These are phyloP conservation scores for Neurospora terricola DNA, from an alignment of 495 filamentous ascomycete genomes.

Conservation along the genomic window DNA sequence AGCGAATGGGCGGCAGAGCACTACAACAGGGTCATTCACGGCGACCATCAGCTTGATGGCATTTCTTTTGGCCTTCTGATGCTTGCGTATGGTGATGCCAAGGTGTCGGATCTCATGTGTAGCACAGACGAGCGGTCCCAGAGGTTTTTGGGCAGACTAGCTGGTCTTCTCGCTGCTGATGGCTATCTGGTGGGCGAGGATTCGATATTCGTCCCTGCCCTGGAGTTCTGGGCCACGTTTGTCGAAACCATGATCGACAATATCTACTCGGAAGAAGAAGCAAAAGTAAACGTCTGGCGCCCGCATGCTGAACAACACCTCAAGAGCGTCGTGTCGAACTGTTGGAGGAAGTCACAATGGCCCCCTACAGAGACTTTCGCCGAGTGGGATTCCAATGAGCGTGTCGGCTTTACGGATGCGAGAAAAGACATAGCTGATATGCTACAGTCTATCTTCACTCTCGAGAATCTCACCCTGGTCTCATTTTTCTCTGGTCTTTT, in stretches of 20 bases:
- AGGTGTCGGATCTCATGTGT: constrained; percentile 40
- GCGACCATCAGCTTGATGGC: constrained; percentile 53
- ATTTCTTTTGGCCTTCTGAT: constrained; percentile 61
- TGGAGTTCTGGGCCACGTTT: constrained; percentile 79
- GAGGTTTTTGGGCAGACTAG: constrained; percentile 42
- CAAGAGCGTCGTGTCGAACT: constrained; percentile 47
- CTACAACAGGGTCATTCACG: constrained; percentile 45
- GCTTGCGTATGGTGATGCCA: constrained; percentile 57
- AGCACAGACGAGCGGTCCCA: constrained; percentile 31
- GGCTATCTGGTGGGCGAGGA: constrained; percentile 73
- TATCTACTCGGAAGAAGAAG: constrained; percentile 23
- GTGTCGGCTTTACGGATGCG: constrained; percentile 62
- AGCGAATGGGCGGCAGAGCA: constrained; percentile 43
- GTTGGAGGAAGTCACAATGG: constrained; percentile 53
- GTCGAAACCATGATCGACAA: constrained; percentile 44
- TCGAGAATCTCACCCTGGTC: constrained; percentile 59
- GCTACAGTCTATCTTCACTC: constrained; percentile 62
- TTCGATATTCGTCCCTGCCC: constrained; percentile 57
- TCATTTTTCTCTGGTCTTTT: constrained; percentile 58
- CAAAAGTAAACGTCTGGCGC: constrained; percentile 16
- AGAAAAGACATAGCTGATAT: constrained; percentile 76
- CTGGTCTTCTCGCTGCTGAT: constrained; percentile 55
- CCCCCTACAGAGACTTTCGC: constrained; percentile 39
- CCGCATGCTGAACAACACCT: constrained; percentile 31
- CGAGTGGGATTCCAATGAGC: constrained; percentile 64